These are phyloP conservation scores for Solanum bulbocastanum DNA, from an alignment of 257 asterid species.

Conservation along the genomic window DNA sequence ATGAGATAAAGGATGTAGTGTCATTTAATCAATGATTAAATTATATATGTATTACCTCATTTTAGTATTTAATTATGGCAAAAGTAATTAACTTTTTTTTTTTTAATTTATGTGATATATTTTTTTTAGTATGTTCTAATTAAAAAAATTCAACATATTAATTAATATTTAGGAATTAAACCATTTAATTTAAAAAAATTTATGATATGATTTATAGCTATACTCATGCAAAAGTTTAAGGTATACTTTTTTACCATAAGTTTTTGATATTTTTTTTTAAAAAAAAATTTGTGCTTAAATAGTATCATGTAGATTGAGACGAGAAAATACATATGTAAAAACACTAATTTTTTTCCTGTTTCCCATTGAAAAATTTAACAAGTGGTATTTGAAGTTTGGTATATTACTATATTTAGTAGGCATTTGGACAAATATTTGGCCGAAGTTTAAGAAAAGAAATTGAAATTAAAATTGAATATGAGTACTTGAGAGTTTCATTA, in stretches of 20 bases:
- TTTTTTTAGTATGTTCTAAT: no score
- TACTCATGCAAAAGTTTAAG: no score
- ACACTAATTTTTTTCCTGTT: neutral
- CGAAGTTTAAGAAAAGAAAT: neutral
- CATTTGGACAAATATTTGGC: neutral
- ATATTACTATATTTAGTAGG: neutral
- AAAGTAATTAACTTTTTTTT: neutral
- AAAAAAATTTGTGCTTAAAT: rapidly evolving
- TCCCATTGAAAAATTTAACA: neutral
- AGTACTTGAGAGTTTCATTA: neutral
- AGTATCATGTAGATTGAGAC: no score
- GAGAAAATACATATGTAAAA: neutral
- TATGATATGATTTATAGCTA: no score
- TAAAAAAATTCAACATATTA: no score
- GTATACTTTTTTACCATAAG: no score
- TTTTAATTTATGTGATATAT: neutral
- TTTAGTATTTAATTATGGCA: neutral
- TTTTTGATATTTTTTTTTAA: rapidly evolving
- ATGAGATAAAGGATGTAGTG: rapidly evolving
- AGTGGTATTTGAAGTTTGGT: no score
- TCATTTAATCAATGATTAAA: no score
- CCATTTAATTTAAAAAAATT: no score
- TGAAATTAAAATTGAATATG: neutral
- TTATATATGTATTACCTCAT: neutral
- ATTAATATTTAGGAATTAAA: no score